Evolutionary conservation across 805 yeast species (phyloP).

Genomic region (Maudiozyma pseudohumilis): DNA sequence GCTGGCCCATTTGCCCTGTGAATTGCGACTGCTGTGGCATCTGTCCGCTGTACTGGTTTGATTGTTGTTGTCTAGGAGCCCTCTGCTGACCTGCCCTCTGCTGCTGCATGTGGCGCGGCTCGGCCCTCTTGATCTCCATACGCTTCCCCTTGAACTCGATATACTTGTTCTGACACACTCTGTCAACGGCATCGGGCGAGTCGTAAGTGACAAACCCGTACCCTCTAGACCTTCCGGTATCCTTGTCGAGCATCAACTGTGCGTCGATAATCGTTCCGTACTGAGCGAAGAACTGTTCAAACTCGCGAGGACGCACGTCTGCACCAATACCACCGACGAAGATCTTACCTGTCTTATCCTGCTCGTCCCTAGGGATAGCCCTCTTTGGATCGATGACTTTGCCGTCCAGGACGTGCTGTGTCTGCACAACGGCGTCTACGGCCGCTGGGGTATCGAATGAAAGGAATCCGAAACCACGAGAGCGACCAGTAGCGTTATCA

Average conservation of each 20-base stretch:
- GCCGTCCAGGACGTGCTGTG: conserved; percentile 87
- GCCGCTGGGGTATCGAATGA: conserved; percentile 74
- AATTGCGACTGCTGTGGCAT: not conserved
- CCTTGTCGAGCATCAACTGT: conserved; percentile 94
- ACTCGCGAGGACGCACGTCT: conserved; percentile 84
- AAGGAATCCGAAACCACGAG: conserved; percentile 91
- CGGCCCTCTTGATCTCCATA: conserved; percentile 78
- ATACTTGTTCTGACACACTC: conserved; percentile 72
- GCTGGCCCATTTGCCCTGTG: not conserved
- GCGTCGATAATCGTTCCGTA: conserved; percentile 92
- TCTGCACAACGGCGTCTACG: conserved; percentile 76
- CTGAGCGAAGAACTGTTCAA: conserved; percentile 73
- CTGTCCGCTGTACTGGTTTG: not conserved
- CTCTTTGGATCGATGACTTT: conserved; percentile 95
- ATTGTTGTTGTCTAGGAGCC: not conserved
- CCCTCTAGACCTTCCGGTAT: conserved; percentile 93
- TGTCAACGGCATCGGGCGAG: conserved; percentile 86
- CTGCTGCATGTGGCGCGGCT: conserved; percentile 63
- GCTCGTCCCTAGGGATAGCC: conserved; percentile 96
- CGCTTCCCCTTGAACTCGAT: conserved; percentile 77
- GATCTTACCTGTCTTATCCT: conserved; percentile 91
- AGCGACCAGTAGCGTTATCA: conserved; percentile 74
- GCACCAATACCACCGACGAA: conserved; percentile 96
- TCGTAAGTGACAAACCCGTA: conserved; percentile 96
- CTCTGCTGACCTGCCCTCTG: conserved; percentile 4